A percentile compares a stretch with the other conserved stretches of the same genome.
phyloP scores from a whole-genome alignment of 2,329 filamentous ascomycete species.

The Lachnellula suecica region DNA sequence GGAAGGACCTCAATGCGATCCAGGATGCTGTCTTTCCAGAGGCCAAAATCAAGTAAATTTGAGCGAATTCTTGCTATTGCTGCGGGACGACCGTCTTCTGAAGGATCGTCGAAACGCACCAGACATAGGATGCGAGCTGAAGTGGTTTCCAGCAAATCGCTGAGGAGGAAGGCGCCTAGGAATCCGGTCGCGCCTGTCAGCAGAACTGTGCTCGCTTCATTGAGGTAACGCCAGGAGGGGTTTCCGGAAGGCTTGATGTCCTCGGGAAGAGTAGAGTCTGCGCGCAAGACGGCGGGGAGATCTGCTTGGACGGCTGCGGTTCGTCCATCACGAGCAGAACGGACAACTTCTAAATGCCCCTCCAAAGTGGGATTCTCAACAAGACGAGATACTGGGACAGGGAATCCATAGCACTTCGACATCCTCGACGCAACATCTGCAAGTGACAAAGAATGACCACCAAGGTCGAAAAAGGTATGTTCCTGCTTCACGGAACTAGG shows the following conservation, averaged over 20 bases:
- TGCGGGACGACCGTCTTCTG: slow-evolving; percentile 60
- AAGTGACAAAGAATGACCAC: slow-evolving; percentile 76
- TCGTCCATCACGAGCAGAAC: slow-evolving; percentile 68
- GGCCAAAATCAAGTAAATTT: slow-evolving; percentile 74
- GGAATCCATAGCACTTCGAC: slow-evolving; percentile 69
- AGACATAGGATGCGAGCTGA: slow-evolving; percentile 61
- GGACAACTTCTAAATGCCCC: slow-evolving; percentile 71
- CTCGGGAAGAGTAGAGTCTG: slow-evolving; percentile 64
- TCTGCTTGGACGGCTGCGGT: slow-evolving; percentile 75
- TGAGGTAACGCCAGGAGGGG: slow-evolving; percentile 37
- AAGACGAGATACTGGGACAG: slow-evolving; percentile 68
- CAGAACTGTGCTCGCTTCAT: slow-evolving; percentile 60
- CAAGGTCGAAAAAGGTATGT: slow-evolving; percentile 79
- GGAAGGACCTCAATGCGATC: slow-evolving; percentile 76
- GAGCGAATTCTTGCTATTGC: slow-evolving; percentile 72
- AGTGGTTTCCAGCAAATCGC: slow-evolving; percentile 66
- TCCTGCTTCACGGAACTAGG: slow-evolving; percentile 61
- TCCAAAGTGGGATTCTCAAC: slow-evolving; percentile 70
- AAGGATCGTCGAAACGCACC: slow-evolving; percentile 72
- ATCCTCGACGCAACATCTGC: slow-evolving; percentile 73
- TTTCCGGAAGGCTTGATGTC: slow-evolving; percentile 58
- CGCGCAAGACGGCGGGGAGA: slow-evolving; percentile 65
- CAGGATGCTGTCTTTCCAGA: slow-evolving; percentile 76
- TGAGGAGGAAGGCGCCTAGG: slow-evolving; percentile 76
- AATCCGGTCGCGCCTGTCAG: slow-evolving; percentile 89